These are phyloP conservation scores for Metarhizium sp. DNA, from an alignment of 2,329 filamentous ascomycete genomes.

Conservation along the genomic window DNA sequence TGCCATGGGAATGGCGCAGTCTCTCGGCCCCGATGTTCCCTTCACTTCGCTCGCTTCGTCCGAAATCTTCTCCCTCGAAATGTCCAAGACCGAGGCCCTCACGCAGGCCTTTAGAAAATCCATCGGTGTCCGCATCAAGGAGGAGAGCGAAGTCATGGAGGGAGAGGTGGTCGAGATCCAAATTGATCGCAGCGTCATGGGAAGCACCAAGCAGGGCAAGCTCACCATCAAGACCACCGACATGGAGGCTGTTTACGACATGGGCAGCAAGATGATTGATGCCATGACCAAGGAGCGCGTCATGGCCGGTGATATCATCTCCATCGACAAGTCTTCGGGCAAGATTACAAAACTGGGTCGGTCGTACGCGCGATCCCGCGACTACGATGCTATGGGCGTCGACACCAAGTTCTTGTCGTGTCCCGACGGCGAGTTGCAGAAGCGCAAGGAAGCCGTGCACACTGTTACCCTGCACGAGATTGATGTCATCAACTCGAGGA, in stretches of 20 bases:
- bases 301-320: slow-evolving; percentile 97
- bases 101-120: slow-evolving; percentile 99
- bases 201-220: slow-evolving; percentile 96
- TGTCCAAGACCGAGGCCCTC: slow-evolving; percentile 97
- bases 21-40: slow-evolving; percentile 84
- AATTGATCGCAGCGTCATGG: slow-evolving; percentile 93
- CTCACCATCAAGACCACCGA: slow-evolving; percentile 99
- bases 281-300: slow-evolving; percentile 99
- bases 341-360: slow-evolving; percentile 96
- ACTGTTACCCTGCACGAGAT: slow-evolving; percentile 97
- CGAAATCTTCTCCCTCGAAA: slow-evolving; percentile 97
- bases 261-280: slow-evolving; percentile 99
- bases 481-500: slow-evolving; percentile 97
- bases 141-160: slow-evolving; percentile 98
- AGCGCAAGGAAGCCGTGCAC: slow-evolving; percentile 93
- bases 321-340: slow-evolving; percentile 95
- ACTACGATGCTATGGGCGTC: slow-evolving; percentile 98
- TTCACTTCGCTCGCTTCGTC: slow-evolving; percentile 94
- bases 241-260: slow-evolving; percentile 99
- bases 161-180: slow-evolving; percentile 98
- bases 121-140: slow-evolving; percentile 95
- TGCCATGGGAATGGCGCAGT: slow-evolving; percentile 98
- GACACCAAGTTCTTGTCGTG: slow-evolving; percentile 98
- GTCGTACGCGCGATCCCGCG: slow-evolving; percentile 86
- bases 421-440: slow-evolving; percentile 93